A percentile compares a stretch with the other conserved stretches of the same genome.
phyloP scores from a whole-genome alignment of 768 basidiomycete species.

The Clathrus columnatus region DNA sequence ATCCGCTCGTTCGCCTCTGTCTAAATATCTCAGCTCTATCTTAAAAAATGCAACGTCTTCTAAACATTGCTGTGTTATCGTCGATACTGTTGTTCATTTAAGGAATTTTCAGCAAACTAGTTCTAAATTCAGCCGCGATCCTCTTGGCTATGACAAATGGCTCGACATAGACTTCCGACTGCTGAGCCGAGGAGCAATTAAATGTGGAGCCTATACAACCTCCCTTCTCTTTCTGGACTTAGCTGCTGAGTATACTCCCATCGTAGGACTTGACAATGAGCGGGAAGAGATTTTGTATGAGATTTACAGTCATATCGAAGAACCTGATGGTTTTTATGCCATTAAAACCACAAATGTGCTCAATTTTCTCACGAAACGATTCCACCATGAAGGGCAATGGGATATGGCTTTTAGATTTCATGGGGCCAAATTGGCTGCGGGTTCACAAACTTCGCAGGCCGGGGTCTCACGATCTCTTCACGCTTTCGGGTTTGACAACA shows the following conservation, averaged over 20 bases:
- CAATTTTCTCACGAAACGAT: slow-evolving; percentile 70
- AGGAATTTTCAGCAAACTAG: slow-evolving; percentile 48
- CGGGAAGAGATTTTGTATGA: slow-evolving; percentile 75
- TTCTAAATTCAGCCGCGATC: slow-evolving; percentile 27
- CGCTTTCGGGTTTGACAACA: slow-evolving; percentile 79
- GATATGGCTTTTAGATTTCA: slow-evolving; percentile 85
- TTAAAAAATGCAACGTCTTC: slow-evolving; percentile 33
- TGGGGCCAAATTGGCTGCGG: slow-evolving; percentile 73
- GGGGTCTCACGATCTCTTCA: slow-evolving; percentile 78
- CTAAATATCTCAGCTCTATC: slow-evolving; percentile 47
- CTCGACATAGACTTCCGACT: slow-evolving; percentile 65
- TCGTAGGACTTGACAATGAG: slow-evolving; percentile 19
- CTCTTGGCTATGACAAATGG: slow-evolving; percentile 63
- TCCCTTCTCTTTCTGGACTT: slow-evolving; percentile 86
- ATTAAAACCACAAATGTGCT: slow-evolving; percentile 73
- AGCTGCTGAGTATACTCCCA: slow-evolving; percentile 41
- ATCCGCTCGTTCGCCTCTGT: slow-evolving; percentile 27
- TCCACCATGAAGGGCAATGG: slow-evolving; percentile 92
- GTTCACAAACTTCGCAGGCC: slow-evolving; percentile 30
- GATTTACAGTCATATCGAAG: slow-evolving; percentile 92
- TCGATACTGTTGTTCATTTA: slow-evolving; percentile 73
- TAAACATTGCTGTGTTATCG: slow-evolving; percentile 44
- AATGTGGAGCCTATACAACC: slow-evolving; percentile 80
- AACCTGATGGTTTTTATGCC: slow-evolving; percentile 97
- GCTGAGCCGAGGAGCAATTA: slow-evolving; percentile 63